These are phyloP conservation scores for Saccharomyces pastorianus DNA, from an alignment of 1,139 yeast species.

Conservation along the genomic window DNA sequence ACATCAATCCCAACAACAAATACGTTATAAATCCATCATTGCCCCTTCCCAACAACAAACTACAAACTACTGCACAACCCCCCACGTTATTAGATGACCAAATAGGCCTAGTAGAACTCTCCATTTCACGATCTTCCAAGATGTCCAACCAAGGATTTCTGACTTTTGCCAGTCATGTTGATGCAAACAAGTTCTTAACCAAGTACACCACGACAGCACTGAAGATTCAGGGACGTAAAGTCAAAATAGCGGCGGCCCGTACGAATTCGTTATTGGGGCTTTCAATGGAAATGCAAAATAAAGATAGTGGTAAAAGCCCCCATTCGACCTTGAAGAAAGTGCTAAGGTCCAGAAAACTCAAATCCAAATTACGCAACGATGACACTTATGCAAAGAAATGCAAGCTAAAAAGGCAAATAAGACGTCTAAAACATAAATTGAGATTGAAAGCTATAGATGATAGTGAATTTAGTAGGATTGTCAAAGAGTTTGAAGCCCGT, in stretches of 20 bases:
- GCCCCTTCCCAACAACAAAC: slow-evolving; percentile 12
- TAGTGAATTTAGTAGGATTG: slow-evolving; percentile 10
- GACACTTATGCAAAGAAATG: slow-evolving; percentile 14
- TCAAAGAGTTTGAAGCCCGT: slow-evolving; percentile 7
- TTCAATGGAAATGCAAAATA: slow-evolving; percentile 5
- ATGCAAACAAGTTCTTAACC: slow-evolving; percentile 45
- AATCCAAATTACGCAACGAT: slow-evolving; percentile 11
- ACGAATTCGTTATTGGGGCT: slow-evolving; percentile 27
- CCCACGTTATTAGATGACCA: slow-evolving; percentile 13
- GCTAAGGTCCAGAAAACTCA: slow-evolving; percentile 12
- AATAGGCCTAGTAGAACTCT: slow-evolving; percentile 15
- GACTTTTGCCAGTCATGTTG: slow-evolving; percentile 41
- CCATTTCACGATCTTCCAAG: slow-evolving; percentile 25
- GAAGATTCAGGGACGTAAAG: slow-evolving; percentile 46
- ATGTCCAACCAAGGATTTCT: slow-evolving; percentile 86
- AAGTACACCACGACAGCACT: slow-evolving; percentile 35
- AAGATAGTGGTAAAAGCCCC: neutral
- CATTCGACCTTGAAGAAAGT: slow-evolving; percentile 15
- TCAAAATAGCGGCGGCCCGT: slow-evolving; percentile 41
- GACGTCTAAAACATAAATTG: slow-evolving; percentile 20
- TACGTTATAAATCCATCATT: slow-evolving; percentile 9
- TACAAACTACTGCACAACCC: slow-evolving; percentile 1
- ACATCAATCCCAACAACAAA: slow-evolving; percentile 17
- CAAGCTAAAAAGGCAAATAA: slow-evolving; percentile 20
- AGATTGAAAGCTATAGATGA: slow-evolving; percentile 16